A percentile compares a stretch with the other conserved stretches of the same genome.
Conservation (phyloP, 2,329 filamentous ascomycete species). For the Cladosporium colombiae region DNA sequence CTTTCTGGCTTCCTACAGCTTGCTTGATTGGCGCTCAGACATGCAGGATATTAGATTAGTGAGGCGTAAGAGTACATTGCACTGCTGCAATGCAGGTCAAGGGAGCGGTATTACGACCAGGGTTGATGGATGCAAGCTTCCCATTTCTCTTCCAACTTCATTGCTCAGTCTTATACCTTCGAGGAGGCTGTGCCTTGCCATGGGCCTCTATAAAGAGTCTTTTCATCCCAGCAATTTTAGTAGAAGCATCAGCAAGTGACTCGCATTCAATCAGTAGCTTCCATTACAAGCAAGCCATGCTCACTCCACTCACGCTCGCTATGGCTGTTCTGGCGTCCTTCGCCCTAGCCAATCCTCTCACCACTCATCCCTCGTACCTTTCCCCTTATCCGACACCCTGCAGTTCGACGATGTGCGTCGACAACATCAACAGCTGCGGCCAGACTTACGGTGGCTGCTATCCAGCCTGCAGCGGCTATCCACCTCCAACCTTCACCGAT, state of each 20-base stretch:
- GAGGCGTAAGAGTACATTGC: background rate
- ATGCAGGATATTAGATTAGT: background rate
- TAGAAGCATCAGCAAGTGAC: background rate
- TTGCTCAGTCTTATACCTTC: background rate
- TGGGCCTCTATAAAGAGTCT: background rate
- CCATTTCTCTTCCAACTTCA: background rate
- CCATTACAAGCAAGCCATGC: background rate
- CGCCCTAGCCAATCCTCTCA: background rate
- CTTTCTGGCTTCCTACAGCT: background rate
- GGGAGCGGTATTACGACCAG: background rate
- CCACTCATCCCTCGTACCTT: background rate
- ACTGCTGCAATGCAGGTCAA: background rate
- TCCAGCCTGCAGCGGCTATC: constrained; percentile 20
- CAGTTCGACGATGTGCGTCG: background rate
- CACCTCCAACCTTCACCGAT: constrained; percentile 21
- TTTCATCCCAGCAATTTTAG: background rate
- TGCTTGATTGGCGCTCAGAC: constrained; percentile 5
- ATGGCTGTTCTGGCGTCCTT: background rate
- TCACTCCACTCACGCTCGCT: background rate
- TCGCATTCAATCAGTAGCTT: background rate
- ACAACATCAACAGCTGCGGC: constrained; percentile 22
- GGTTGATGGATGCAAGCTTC: background rate
- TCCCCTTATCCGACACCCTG: background rate
- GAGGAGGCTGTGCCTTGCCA: background rate
- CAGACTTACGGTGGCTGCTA: constrained; percentile 25